Evolutionary conservation across 2,329 filamentous ascomycete species (phyloP).

Genomic region (Fusarium luffae): DNA sequence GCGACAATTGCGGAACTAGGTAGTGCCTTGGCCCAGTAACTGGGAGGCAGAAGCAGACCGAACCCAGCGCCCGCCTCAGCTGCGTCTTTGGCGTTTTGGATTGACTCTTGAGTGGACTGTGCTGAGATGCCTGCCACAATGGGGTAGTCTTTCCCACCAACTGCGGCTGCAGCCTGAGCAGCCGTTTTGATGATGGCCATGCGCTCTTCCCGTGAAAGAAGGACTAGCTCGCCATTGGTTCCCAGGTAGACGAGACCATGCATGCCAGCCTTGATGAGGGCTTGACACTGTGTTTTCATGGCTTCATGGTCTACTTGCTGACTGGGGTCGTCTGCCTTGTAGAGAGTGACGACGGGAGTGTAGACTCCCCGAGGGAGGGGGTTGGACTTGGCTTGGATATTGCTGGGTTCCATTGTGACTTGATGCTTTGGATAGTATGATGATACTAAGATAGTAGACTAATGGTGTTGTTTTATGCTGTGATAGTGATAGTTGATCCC

Average conservation of each 20-base stretch:
- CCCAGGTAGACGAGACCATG: slow-evolving; percentile 60
- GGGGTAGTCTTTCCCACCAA: slow-evolving; percentile 51
- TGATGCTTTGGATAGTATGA: background rate
- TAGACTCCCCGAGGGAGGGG: slow-evolving; percentile 58
- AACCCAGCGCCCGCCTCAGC: slow-evolving; percentile 76
- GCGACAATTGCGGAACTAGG: slow-evolving; percentile 65
- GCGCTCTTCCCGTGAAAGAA: slow-evolving; percentile 55
- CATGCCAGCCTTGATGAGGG: slow-evolving; percentile 56
- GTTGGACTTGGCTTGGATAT: slow-evolving; percentile 50
- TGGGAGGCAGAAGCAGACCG: slow-evolving; percentile 78
- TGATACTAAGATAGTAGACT: background rate
- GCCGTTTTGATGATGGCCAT: slow-evolving; percentile 55
- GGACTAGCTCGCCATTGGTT: slow-evolving; percentile 59
- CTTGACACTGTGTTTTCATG: slow-evolving; percentile 56
- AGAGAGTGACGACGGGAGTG: slow-evolving; percentile 60
- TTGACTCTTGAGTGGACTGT: slow-evolving; percentile 69
- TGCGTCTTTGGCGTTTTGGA: slow-evolving; percentile 73
- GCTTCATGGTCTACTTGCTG: slow-evolving; percentile 59
- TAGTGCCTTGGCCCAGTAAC: slow-evolving; percentile 72
- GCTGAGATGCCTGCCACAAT: slow-evolving; percentile 59
- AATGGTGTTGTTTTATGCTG: background rate
- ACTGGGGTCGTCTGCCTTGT: slow-evolving; percentile 51
- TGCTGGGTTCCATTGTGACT: slow-evolving; percentile 45
- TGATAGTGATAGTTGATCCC: background rate
- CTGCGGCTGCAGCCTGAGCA: slow-evolving; percentile 52